Conservation (phyloP, 345 rosid genomes). For the Tarenaya hassleriana region DNA sequence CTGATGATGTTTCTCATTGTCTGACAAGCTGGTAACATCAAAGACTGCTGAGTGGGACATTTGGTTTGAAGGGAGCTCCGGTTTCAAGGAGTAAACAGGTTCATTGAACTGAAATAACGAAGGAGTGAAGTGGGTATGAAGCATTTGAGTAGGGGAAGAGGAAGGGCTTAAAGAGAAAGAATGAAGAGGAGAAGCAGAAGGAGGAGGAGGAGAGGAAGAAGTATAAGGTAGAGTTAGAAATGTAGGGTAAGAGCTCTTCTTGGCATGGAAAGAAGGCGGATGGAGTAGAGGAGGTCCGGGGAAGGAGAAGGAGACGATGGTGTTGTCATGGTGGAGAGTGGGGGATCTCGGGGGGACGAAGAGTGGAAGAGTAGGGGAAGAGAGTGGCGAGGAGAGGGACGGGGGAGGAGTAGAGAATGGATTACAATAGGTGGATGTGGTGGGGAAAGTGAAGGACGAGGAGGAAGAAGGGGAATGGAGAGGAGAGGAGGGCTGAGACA, state of each 20-base stretch:
- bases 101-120: constrained; percentile 13
- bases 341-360: no score
- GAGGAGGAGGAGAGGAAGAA: constrained; percentile 12
- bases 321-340: neutral
- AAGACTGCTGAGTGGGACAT: neutral
- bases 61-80: constrained; percentile 78
- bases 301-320: constrained; percentile 14
- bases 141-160: neutral
- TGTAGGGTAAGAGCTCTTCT: neutral
- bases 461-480: constrained; percentile 13
- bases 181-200: constrained; percentile 6
- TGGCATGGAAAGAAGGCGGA: constrained; percentile 30
- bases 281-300: constrained; percentile 32
- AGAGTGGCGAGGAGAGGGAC: constrained; percentile 25
- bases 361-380: constrained; percentile 29
- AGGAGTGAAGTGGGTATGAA: constrained; percentile 21
- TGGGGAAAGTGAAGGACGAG: constrained; percentile 14
- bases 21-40: constrained; percentile 1
- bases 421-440: neutral
- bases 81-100: constrained; percentile 25
- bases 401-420: constrained; percentile 16
- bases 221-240: constrained; percentile 7
- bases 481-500: neutral
- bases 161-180: constrained; percentile 4
- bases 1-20: neutral